These are phyloP conservation scores for Paraconiothyrium sp. DNA, from an alignment of 2,329 filamentous ascomycete species.

Conservation along the genomic window DNA sequence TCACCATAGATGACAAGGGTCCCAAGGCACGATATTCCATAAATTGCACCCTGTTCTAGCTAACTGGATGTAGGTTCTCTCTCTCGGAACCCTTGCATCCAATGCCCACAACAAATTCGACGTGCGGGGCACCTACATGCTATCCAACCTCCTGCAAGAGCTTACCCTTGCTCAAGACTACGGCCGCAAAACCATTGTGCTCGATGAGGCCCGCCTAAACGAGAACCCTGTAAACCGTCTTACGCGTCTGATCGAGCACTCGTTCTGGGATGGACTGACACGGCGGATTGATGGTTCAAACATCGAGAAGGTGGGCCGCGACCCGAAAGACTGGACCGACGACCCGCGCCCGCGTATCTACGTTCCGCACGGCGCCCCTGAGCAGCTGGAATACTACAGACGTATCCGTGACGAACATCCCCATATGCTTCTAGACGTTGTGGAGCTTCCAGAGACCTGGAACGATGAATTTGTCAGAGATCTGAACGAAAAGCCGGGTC, in stretches of 20 bases:
- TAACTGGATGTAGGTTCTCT: conserved; percentile 69
- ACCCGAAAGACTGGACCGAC: conserved; percentile 95
- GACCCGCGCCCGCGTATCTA: conserved; percentile 93
- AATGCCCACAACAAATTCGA: conserved; percentile 89
- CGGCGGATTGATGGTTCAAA: conserved; percentile 88
- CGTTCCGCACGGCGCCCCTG: conserved; percentile 81
- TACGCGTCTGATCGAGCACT: conserved; percentile 83
- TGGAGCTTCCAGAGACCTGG: conserved; percentile 73
- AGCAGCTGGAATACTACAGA: conserved; percentile 89
- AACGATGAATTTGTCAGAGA: conserved; percentile 82
- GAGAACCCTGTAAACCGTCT: conserved; percentile 94
- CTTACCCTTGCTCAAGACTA: conserved; percentile 91
- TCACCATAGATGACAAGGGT: conserved; percentile 94
- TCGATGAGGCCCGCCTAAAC: conserved; percentile 90
- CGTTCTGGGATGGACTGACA: conserved; percentile 93
- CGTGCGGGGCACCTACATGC: conserved; percentile 94
- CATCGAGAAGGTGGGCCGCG: conserved; percentile 84
- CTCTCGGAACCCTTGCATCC: conserved; percentile 84
- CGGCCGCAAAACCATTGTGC: conserved; percentile 85
- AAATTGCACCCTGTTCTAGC: conserved; percentile 18
- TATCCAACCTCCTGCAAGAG: conserved; percentile 96
- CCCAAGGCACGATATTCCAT: conserved; percentile 73
- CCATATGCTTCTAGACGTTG: conserved; percentile 87
- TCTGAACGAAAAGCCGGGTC: conserved; percentile 86
- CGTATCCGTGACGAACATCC: conserved; percentile 80